A percentile compares a stretch with the other conserved stretches of the same genome.
These are phyloP conservation scores for Starmerella riodocensis DNA, from an alignment of 805 yeast species.

Conservation along the genomic window DNA sequence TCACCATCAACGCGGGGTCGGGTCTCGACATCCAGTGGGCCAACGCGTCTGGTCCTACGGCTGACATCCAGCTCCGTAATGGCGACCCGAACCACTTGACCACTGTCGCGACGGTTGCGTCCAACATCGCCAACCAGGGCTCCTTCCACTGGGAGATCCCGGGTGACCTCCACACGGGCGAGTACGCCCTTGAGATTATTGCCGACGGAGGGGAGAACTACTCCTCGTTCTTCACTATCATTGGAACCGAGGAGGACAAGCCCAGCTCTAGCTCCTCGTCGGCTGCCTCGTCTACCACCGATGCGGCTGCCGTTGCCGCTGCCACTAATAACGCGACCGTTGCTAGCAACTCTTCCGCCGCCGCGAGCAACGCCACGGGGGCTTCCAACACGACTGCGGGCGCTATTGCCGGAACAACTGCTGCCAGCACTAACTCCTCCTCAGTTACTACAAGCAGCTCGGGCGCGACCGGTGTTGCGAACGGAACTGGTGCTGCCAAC, in stretches of 20 bases:
- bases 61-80: conserved; percentile 24
- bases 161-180: conserved; percentile 22
- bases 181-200: conserved; percentile 26
- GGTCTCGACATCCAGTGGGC: conserved; percentile 25
- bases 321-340: conserved; percentile 1
- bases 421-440: conserved; percentile 2
- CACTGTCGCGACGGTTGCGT: conserved; percentile 27
- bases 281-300: conserved; percentile 9
- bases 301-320: neutral
- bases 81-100: conserved; percentile 27
- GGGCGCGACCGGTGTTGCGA: neutral
- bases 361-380: conserved; percentile 9
- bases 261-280: conserved; percentile 9
- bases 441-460: conserved; percentile 2
- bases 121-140: conserved; percentile 28
- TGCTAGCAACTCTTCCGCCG: conserved; percentile 7
- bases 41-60: conserved; percentile 25
- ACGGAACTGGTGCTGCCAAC: conserved; percentile 1
- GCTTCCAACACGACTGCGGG: conserved; percentile 9
- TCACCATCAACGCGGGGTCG: conserved; percentile 25
- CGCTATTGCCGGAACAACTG: neutral
- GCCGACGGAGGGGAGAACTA: conserved; percentile 27
- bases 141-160: conserved; percentile 30
- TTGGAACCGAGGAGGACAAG: conserved; percentile 16
- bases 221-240: conserved; percentile 26